Evolutionary conservation across 257 asterid genomes (phyloP), one percentile per base, ranked within the genome.

Genomic region (Petunia secreta): DNA sequence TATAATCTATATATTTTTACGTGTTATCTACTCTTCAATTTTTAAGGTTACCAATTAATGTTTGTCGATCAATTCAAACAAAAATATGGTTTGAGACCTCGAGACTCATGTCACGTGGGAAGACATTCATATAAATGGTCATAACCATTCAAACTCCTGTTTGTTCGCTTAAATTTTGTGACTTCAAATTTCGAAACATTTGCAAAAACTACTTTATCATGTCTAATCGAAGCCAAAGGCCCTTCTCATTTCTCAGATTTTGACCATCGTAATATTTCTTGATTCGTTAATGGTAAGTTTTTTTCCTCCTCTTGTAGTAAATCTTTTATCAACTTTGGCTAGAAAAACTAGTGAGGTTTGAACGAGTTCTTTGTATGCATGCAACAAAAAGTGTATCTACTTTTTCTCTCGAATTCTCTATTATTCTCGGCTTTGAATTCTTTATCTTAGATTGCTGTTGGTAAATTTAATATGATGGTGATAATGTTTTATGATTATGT

Each of bases 141-240:
- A 66, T 79, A 25, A 43, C 86, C 86, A 66, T 71, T 85, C 81
- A 75, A 75, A 59, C 43, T 85, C 88, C 84, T 60, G 4, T 60
- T 80, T 80, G 15, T 75, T 39, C 86, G 88, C 46, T 52, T 73
- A 36, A 25, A 54, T 73, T 73, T 0, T 36, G 63, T 73, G 78
- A 73, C 2, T 36, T 73, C 46, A 36, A 50, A 0, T 73, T 73
- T 73, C 63, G 52, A 52, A 2, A 73, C 63, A 50, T 50, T 71
- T 50, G 44, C 6, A 52, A 50, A 50, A 73, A 13, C 13, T 50
- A 10, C 11, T 36, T 43, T 13, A 52, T 13, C 36, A 73, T 73
- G 78, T 73, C 60, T 69, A 13, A 36, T 14, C 78, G 3, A 50
- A 73, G 62, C 46, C 7, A 5, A 34, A 34, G 14, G 62, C 78